Evolutionary conservation across 805 yeast species (phyloP).

Genomic region (Candida schatavii): DNA sequence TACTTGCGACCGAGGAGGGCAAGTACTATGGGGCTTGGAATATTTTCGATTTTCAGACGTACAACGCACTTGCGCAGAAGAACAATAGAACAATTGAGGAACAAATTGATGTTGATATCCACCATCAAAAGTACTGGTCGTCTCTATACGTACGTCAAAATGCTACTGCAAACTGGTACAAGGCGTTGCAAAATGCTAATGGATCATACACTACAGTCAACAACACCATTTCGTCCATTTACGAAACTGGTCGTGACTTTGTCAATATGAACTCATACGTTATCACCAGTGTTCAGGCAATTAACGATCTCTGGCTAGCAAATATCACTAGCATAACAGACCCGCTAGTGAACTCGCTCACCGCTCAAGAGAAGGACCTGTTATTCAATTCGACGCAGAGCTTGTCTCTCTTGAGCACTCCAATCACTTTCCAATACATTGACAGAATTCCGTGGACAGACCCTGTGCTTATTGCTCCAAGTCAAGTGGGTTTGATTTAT

Average conservation of each 20-base stretch:
- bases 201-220: conserved; percentile 25
- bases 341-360: conserved; percentile 15
- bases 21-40: conserved; percentile 35
- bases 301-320: conserved; percentile 33
- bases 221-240: conserved; percentile 38
- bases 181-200: conserved; percentile 40
- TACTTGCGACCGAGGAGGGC: conserved; percentile 21
- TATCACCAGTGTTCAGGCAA: conserved; percentile 35
- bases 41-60: conserved; percentile 25
- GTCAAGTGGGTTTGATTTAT: conserved; percentile 74
- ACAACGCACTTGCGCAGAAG: conserved; percentile 24
- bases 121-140: conserved; percentile 61
- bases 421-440: conserved; percentile 29
- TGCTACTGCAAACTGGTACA: conserved; percentile 39
- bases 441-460: conserved; percentile 54
- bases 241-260: conserved; percentile 66
- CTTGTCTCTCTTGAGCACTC: conserved; percentile 22
- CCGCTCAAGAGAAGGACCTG: conserved; percentile 4
- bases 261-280: conserved; percentile 42
- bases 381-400: neutral
- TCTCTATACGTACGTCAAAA: conserved; percentile 51
- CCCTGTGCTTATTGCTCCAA: conserved; percentile 58
- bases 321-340: conserved; percentile 18
- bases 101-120: conserved; percentile 44
- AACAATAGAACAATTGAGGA: conserved; percentile 27